These are phyloP conservation scores for Calonectria pauciramosa DNA, from an alignment of 2,329 filamentous ascomycete genomes.

Conservation along the genomic window DNA sequence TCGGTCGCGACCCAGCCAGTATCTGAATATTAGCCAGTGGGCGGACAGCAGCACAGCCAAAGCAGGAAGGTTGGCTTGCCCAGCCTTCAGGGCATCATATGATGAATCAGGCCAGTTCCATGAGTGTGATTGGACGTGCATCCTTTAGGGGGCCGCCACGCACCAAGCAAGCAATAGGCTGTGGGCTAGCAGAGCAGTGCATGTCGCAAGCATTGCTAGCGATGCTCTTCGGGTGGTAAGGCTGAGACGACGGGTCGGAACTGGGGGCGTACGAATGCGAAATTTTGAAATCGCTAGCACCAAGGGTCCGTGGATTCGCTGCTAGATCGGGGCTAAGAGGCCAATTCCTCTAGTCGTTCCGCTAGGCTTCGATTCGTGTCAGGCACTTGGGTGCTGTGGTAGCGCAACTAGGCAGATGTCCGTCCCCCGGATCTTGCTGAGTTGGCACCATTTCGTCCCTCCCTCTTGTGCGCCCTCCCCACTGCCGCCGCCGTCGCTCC, in stretches of 20 bases:
- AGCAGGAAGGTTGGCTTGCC: conserved; percentile 23
- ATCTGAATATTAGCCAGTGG: conserved; percentile 27
- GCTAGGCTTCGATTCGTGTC: conserved; percentile 23
- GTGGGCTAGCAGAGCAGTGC: conserved; percentile 17
- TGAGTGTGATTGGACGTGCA: conserved; percentile 30
- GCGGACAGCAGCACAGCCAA: conserved; percentile 20
- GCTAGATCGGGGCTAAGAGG: conserved; percentile 17
- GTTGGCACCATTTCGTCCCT: conserved; percentile 8
- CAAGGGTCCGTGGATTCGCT: conserved; percentile 27
- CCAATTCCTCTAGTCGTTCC: conserved; percentile 21
- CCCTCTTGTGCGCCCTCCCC: neutral
- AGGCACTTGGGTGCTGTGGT: conserved; percentile 11
- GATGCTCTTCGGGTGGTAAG: conserved; percentile 40
- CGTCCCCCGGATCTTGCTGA: conserved; percentile 26
- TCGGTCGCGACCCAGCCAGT: conserved; percentile 28
- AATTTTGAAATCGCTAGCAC: conserved; percentile 29
- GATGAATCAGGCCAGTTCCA: conserved; percentile 42
- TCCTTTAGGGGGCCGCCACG: conserved; percentile 15
- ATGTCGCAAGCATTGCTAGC: conserved; percentile 15
- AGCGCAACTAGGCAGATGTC: neutral
- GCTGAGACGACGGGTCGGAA: conserved; percentile 43
- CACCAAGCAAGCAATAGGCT: conserved; percentile 37
- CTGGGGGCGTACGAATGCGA: conserved; percentile 27
- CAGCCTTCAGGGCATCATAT: conserved; percentile 39
- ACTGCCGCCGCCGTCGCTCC: conserved; percentile 18